Percentiles rank a stretch among this genome's conserved stretches.
Evolutionary conservation across 2,329 filamentous ascomycete genomes (phyloP).

Genomic region (Hymenoscyphus repandus): DNA sequence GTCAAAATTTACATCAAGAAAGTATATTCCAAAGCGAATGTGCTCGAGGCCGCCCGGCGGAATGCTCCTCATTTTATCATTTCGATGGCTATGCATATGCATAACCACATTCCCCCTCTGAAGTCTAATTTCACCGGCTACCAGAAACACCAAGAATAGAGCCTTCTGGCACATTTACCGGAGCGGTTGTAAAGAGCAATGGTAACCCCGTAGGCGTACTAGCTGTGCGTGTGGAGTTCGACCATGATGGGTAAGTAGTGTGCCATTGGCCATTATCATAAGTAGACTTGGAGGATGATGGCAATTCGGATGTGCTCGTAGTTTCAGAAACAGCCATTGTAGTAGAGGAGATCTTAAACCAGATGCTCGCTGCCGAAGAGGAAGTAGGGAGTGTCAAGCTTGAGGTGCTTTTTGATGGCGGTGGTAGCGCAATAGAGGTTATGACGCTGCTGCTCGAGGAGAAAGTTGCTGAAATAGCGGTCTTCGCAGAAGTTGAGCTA

Average conservation of each 20-base stretch:
- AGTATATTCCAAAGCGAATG: neutral
- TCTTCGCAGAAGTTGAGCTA: neutral
- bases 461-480: neutral
- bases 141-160: too few relatives aligned
- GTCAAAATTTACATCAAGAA: neutral
- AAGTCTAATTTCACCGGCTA: too few relatives aligned
- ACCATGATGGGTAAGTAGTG: conserved; percentile 27
- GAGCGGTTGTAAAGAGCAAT: neutral
- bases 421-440: too few relatives aligned
- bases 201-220: neutral
- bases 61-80: neutral
- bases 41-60: neutral
- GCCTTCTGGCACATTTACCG: neutral
- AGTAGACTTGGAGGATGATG: neutral
- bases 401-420: too few relatives aligned
- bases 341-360: neutral
- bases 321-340: neutral
- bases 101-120: too few relatives aligned
- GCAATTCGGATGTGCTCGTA: neutral
- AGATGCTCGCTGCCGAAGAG: neutral
- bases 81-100: too few relatives aligned
- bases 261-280: conserved; percentile 31
- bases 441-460: neutral
- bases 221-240: conserved; percentile 17
- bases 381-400: neutral